A percentile compares a stretch with the other conserved stretches of the same genome.
Evolutionary conservation across 2,329 filamentous ascomycete genomes (phyloP).

Genomic region (Diaporthe sp.): DNA sequence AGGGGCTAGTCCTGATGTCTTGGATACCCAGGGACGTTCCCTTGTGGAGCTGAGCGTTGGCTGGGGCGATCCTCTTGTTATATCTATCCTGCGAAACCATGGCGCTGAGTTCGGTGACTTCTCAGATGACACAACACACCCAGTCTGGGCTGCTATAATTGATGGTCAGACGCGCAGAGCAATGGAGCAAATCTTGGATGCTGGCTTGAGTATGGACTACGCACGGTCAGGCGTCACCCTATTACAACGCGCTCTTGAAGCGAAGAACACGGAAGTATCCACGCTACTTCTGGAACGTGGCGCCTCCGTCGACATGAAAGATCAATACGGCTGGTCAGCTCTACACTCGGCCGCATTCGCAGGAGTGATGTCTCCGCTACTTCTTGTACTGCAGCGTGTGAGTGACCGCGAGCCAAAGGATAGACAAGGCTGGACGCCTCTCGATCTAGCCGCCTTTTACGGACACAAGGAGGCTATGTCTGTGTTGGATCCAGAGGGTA

Average conservation of each 20-base stretch:
- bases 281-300: background rate
- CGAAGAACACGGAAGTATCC: background rate
- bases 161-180: background rate
- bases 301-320: background rate
- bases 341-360: constrained; percentile 2
- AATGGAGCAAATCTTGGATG: background rate
- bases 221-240: background rate
- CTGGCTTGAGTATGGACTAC: background rate
- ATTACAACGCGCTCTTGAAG: background rate
- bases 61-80: background rate
- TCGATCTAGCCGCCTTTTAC: background rate
- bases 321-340: background rate
- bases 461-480: constrained; percentile 1
- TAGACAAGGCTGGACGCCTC: background rate
- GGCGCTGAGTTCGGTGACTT: background rate
- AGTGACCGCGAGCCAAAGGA: background rate
- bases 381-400: background rate
- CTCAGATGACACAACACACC: background rate
- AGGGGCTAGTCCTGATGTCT: background rate
- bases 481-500: background rate
- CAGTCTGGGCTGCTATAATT: background rate
- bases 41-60: background rate
- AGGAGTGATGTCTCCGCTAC: background rate
- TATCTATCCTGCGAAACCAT: background rate
- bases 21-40: background rate